A percentile compares a stretch with the other conserved stretches of the same genome.
Conservation (phyloP, 805 yeast species). For the Ogataea dorogensis region DNA sequence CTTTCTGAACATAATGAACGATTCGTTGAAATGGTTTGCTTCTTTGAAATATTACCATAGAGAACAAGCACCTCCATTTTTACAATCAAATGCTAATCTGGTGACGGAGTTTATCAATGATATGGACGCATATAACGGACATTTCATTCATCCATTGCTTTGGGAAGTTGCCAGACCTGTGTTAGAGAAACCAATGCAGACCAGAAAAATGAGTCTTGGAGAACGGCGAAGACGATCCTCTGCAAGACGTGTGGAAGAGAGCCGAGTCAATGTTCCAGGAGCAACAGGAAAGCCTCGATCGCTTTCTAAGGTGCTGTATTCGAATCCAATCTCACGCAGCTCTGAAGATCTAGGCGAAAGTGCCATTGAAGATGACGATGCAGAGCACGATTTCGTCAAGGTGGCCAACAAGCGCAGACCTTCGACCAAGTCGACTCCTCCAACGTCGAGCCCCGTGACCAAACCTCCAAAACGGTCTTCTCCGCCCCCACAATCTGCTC, state of each 20-base stretch:
- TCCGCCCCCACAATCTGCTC: constrained; percentile 2
- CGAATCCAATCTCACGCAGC: constrained; percentile 5
- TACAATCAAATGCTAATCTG: constrained; percentile 12
- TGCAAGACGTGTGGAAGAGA: constrained; percentile 24
- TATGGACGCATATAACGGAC: constrained; percentile 37
- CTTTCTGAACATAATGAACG: constrained; percentile 28
- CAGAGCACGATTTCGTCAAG: constrained; percentile 34
- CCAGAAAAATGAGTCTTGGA: constrained; percentile 7
- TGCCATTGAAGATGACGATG: constrained; percentile 28
- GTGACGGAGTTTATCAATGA: constrained; percentile 37
- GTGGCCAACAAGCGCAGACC: constrained; percentile 34
- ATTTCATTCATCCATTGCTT: constrained; percentile 37
- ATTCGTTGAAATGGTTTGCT: constrained; percentile 37
- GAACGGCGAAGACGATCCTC: constrained; percentile 27
- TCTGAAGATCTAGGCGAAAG: constrained; percentile 14
- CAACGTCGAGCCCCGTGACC: background rate
- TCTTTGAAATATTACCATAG: constrained; percentile 27
- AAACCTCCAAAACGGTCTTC: background rate
- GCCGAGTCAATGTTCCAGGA: constrained; percentile 23
- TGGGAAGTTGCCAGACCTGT: constrained; percentile 30
- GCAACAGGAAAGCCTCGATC: constrained; percentile 17
- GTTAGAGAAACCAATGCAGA: constrained; percentile 11
- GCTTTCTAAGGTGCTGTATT: constrained; percentile 6
- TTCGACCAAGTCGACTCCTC: constrained; percentile 15
- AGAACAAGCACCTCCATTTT: constrained; percentile 27